Percentiles rank a stretch among this genome's conserved stretches.
These are phyloP conservation scores for Neofusicoccum cordaticola DNA, from an alignment of 2,329 filamentous ascomycete species.

Conservation along the genomic window DNA sequence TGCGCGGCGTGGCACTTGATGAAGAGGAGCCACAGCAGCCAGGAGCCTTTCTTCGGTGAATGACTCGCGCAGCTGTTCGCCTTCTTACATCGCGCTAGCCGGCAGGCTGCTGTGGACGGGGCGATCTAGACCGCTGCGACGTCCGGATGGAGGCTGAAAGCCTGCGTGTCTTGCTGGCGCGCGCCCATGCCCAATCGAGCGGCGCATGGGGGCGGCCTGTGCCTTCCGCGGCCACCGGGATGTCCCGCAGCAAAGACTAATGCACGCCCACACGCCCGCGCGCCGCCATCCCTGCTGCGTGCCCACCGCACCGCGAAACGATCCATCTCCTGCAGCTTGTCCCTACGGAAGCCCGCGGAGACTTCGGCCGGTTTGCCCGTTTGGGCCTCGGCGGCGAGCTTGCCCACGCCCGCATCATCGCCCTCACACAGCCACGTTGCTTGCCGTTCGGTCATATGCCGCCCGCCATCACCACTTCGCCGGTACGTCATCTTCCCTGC, in stretches of 20 bases:
- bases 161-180: background rate
- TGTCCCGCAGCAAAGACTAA: background rate
- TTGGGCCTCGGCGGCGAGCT: background rate
- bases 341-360: conserved; percentile 8
- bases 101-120: background rate
- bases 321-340: conserved; percentile 8
- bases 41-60: conserved; percentile 2
- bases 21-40: background rate
- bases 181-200: background rate
- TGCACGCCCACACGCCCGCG: background rate
- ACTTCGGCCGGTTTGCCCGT: conserved; percentile 4
- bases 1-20: background rate
- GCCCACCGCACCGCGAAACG: background rate
- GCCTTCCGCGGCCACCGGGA: background rate
- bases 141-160: conserved; percentile 5
- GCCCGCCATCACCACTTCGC: background rate
- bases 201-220: background rate
- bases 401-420: conserved; percentile 2
- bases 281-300: background rate
- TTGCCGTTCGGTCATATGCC: conserved; percentile 11
- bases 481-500: conserved; percentile 15
- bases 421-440: conserved; percentile 14
- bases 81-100: background rate
- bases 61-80: background rate
- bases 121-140: background rate